Evolutionary conservation across 1,284 basidiomycete genomes (phyloP), one percentile per base, ranked within the genome.

Genomic region (Apiotrichum gamsii): DNA sequence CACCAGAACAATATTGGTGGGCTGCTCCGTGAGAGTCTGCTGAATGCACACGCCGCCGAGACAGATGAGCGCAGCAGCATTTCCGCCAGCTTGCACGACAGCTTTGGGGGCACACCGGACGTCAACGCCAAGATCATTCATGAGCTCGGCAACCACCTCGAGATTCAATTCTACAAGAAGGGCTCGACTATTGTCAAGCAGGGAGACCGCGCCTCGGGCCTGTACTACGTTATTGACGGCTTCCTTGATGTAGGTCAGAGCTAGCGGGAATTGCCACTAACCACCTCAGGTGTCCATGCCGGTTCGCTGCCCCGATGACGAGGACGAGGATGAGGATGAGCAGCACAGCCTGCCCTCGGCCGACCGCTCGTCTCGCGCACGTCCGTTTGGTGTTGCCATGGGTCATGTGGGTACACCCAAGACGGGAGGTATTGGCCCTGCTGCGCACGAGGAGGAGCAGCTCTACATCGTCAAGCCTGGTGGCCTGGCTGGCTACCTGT

Each of bases 161-260:
- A 98, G 69, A 93, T 99, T 48, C 72, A 95, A 35, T 96, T 86
- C 70, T 98, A 89, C 74, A 79, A 87, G 25, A 85, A 89, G 43
- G 93, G 91, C 0, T 85, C 84, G 6, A 83, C 82, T 0, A 74
- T 98, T 15, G 91, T 87, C 13, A 88, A 83, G 62, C 89, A 91
- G 6, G 94, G 91, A 24, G 94, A 99, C 67, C 77, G 54, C 29
- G 73, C 60, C 15, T 52, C 57, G 82, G 94, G 94, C 9, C 75
- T 98, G 21, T 99, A 94, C 76, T 99, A 94, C 62, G 91, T 98
- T 35, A 95, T 99, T 39, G 95, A 98, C 57, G 94, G 94, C 0
- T 91, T 96, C 70, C 75, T 99, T 32, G 94, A 99, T 62, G 90
- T 97, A 29, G 59, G 64, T 58, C 21, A 3, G 24, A n/a, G n/a